Evolutionary conservation across 1,284 basidiomycete genomes (phyloP).

Genomic region (Fomitopsis palustris): DNA sequence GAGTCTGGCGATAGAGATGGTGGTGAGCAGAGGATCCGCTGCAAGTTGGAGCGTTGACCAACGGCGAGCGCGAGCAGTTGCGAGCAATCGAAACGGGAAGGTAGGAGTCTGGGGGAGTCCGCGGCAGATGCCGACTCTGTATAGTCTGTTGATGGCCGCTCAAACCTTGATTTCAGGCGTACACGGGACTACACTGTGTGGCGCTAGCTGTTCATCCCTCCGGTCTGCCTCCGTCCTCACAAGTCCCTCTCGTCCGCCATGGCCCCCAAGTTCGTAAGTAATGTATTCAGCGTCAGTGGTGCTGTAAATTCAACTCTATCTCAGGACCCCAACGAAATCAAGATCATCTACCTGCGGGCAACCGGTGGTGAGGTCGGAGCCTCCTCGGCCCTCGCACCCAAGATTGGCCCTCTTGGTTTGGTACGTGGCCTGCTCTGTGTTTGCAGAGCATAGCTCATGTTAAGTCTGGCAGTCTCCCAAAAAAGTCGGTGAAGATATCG

Average conservation of each 20-base stretch:
- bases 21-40: background rate
- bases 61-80: background rate
- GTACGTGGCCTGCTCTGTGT: conserved; percentile 49
- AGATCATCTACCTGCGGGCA: conserved; percentile 99
- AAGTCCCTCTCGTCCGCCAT: conserved; percentile 38
- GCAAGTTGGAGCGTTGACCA: background rate
- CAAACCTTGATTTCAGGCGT: conserved; percentile 46
- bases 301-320: conserved; percentile 12
- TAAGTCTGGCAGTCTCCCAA: conserved; percentile 81
- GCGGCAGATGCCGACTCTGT: conserved; percentile 33
- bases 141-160: conserved; percentile 46
- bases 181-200: conserved; percentile 13
- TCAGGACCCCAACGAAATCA: conserved; percentile 91
- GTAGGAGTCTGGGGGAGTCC: conserved; percentile 7
- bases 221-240: conserved; percentile 23
- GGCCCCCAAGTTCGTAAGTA: conserved; percentile 76
- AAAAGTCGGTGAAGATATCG: conserved; percentile 99
- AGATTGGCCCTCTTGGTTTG: conserved; percentile 99
- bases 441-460: background rate
- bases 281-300: background rate
- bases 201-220: conserved; percentile 17
- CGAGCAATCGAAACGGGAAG: background rate
- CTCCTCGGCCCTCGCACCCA: conserved; percentile 97
- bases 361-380: conserved; percentile 99
- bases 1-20: background rate